Evolutionary conservation across 1,284 basidiomycete genomes (phyloP).

Genomic region (Rhodotorula sp.): DNA sequence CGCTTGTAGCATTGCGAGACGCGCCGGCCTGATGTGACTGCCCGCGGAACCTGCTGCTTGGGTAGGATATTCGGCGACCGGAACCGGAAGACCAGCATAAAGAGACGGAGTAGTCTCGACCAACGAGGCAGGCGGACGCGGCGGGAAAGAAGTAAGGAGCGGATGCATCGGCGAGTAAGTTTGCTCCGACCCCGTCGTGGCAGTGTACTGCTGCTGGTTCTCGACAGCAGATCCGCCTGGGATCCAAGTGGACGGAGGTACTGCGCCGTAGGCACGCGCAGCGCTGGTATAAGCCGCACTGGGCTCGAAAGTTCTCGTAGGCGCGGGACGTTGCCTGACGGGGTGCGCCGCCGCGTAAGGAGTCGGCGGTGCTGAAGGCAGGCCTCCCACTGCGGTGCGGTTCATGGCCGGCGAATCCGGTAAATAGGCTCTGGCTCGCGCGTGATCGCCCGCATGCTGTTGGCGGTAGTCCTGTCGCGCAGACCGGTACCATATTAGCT

Average conservation of each 20-base stretch:
- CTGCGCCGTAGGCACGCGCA: no score
- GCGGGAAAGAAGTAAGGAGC: neutral
- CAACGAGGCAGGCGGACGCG: neutral
- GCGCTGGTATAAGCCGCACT: neutral
- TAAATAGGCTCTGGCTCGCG: neutral
- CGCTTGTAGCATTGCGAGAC: conserved; percentile 1
- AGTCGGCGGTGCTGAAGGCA: no score
- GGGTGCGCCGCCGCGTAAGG: neutral
- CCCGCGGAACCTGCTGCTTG: no score
- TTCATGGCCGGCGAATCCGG: neutral
- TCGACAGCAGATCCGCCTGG: neutral
- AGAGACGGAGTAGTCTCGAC: no score
- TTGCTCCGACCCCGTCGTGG: neutral
- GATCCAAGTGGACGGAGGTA: no score
- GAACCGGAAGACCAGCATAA: no score
- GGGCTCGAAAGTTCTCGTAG: neutral
- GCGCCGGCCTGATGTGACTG: neutral
- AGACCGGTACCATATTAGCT: neutral
- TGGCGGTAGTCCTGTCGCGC: neutral
- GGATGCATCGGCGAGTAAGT: neutral
- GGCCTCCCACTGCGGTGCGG: no score
- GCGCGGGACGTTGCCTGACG: no score
- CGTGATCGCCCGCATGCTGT: no score
- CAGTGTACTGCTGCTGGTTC: neutral
- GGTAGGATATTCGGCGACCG: neutral